Conservation (phyloP, 2,329 filamentous ascomycete species). For the Leptosphaerulina australis region DNA sequence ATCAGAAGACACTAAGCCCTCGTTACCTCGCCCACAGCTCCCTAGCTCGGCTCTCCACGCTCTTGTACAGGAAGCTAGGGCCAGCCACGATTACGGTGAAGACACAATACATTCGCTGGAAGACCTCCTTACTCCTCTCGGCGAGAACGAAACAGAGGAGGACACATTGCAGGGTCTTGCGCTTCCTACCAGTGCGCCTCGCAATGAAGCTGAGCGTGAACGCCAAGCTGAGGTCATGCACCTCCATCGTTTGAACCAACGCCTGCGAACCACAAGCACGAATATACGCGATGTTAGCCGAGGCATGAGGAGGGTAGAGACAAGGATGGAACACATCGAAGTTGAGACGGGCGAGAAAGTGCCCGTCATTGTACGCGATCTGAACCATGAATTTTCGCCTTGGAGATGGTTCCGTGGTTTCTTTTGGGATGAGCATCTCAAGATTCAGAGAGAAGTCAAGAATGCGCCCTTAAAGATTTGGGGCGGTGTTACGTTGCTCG, state of each 20-base stretch:
- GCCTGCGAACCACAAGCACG: slow-evolving; percentile 48
- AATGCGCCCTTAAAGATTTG: slow-evolving; percentile 25
- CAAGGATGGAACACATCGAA: slow-evolving; percentile 46
- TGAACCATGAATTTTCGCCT: slow-evolving; percentile 21
- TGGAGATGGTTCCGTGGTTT: slow-evolving; percentile 34
- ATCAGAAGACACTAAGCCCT: neutral
- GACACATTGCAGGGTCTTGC: slow-evolving; percentile 43
- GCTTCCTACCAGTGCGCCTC: slow-evolving; percentile 35
- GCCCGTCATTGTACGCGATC: slow-evolving; percentile 2
- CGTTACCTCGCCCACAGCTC: slow-evolving; percentile 29
- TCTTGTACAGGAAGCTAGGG: slow-evolving; percentile 49
- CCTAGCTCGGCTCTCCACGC: slow-evolving; percentile 49
- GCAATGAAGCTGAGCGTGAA: slow-evolving; percentile 51
- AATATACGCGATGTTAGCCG: slow-evolving; percentile 53
- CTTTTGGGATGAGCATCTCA: slow-evolving; percentile 36
- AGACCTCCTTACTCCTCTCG: slow-evolving; percentile 48
- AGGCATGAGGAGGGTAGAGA: slow-evolving; percentile 51
- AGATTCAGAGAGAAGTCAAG: slow-evolving; percentile 19
- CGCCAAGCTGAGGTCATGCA: slow-evolving; percentile 51
- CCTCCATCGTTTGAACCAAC: slow-evolving; percentile 51
- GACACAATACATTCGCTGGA: slow-evolving; percentile 57
- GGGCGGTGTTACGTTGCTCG: slow-evolving; percentile 48
- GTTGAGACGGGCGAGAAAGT: slow-evolving; percentile 22
- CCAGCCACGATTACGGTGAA: slow-evolving; percentile 49
- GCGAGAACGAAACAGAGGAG: slow-evolving; percentile 37